These are phyloP conservation scores for Annulohypoxylon nitens DNA, from an alignment of 495 filamentous ascomycete species.

Conservation along the genomic window DNA sequence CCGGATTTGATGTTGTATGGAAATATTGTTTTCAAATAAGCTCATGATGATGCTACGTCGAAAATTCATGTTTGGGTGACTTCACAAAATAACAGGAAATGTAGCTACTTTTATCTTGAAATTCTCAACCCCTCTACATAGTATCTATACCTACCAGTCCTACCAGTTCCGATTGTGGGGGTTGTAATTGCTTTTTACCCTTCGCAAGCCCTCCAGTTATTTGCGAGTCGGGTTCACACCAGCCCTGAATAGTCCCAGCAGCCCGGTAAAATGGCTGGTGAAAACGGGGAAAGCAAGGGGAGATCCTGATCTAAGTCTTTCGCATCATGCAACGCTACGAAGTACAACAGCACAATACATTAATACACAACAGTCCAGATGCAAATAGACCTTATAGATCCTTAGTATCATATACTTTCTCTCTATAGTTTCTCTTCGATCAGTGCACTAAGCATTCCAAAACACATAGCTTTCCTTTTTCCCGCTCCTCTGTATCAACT, in stretches of 20 bases:
- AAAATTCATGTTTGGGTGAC: neutral
- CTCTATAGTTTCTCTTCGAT: neutral
- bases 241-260: conserved; percentile 50
- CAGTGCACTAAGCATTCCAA: neutral
- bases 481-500: neutral
- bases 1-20: conserved; percentile 32
- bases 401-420: too few relatives aligned
- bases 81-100: neutral
- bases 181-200: conserved; percentile 8
- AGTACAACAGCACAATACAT: conserved; percentile 37
- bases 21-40: conserved; percentile 17
- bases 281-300: conserved; percentile 47
- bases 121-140: neutral
- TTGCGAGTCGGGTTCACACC: conserved; percentile 35
- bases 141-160: neutral
- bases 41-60: conserved; percentile 28
- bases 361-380: conserved; percentile 25
- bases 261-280: conserved; percentile 57
- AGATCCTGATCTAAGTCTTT: conserved; percentile 43
- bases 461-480: neutral
- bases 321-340: conserved; percentile 53
- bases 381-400: neutral
- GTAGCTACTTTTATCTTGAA: neutral
- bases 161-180: neutral
- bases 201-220: conserved; percentile 8